Evolutionary conservation across 2,329 filamentous ascomycete species (phyloP), one percentile per base, ranked within the genome.

Genomic region (Microsporum canis): DNA sequence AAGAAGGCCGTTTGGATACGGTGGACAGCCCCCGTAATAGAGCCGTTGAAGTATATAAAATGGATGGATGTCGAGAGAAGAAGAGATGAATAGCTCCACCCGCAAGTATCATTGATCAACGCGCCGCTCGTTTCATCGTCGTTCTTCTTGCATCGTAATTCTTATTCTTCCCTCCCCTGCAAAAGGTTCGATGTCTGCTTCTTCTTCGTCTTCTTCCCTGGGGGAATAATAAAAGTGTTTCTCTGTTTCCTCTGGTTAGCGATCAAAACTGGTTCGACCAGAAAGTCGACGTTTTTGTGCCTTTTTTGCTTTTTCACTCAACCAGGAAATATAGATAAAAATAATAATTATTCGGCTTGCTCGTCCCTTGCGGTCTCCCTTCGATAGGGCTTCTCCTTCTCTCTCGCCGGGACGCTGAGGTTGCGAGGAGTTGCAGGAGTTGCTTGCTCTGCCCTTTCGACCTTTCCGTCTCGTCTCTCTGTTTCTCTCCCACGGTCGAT

Each of bases 41-140:
- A n/a, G 14, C 39, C 14, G 39, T 14, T n/a, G 39, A n/a, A 5
- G 10, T 10, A 41, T 41, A 1, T 43, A n/a, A n/a, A n/a, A 43
- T 43, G 17, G 10, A n/a, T 43, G 34, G 39, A 14, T n/a, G 12
- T 17, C 10, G 10, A n/a, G 17, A 5, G 5, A 10, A 36, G 34
- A 36, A 5, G 34, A 43, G 39, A 43, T 43, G 39, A 43, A n/a
- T 23, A 53, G 49, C 10, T 55, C 51, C 51, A 55, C 51, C 39
- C 5, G 14, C 31, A 29, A 12, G 51, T 55, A 55, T 55, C 51
- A 55, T 23, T 27, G 51, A 55, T 55, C 51, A 17, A n/a, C 51
- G 51, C 33, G 49, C 6, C 43, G 10, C 51, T 29, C 51, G 51
- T 55, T 55, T 55, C 51, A 55, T n/a, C 51, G n/a, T 55, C 51